Evolutionary conservation across 148 eudicot species (phyloP).

Genomic region (Dysphania ambrosioides): DNA sequence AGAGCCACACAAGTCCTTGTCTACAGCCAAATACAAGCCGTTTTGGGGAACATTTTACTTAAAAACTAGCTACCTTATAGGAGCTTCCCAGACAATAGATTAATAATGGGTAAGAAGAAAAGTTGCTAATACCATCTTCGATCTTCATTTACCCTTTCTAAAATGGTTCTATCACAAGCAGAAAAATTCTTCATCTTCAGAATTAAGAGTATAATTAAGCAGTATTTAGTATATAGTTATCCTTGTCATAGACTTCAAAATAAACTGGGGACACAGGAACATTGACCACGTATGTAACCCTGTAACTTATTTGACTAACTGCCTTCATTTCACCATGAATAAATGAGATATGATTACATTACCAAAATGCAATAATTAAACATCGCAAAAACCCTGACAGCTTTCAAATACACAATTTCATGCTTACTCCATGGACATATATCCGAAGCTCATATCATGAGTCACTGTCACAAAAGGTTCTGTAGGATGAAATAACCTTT

Average conservation of each 20-base stretch:
- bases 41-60: background rate
- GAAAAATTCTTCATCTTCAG: background rate
- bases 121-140: background rate
- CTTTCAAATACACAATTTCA: background rate
- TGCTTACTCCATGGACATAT: background rate
- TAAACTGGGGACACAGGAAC: background rate
- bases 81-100: background rate
- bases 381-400: slow-evolving; percentile 3
- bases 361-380: background rate
- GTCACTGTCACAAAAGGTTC: background rate
- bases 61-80: background rate
- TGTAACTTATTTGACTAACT: no score
- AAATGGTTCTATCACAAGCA: background rate
- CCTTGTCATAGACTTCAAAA: no score
- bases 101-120: background rate
- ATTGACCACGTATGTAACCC: no score
- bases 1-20: no score
- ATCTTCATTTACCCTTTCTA: background rate
- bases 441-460: background rate
- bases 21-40: background rate
- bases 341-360: background rate
- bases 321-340: no score
- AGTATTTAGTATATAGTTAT: no score
- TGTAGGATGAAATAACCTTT: no score
- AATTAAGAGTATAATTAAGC: background rate